Evolutionary conservation across 108 stramenopile genomes (phyloP).

Genomic region (Fragilariopsis cylindrus): DNA sequence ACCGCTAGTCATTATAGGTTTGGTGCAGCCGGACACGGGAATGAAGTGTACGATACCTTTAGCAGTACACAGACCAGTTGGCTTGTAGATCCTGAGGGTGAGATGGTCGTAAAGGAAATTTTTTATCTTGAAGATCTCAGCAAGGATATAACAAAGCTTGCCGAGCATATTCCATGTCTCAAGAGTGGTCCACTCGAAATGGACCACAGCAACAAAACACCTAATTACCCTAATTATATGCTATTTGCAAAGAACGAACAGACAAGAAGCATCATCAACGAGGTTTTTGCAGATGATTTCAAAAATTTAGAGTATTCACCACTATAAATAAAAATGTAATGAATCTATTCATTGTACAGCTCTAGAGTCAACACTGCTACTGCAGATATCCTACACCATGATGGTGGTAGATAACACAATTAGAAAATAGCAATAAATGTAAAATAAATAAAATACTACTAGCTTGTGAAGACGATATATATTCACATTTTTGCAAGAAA

Average conservation of each 20-base stretch:
- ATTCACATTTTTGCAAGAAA: too few relatives aligned
- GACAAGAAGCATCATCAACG: conserved; percentile 21
- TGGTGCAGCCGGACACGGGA: conserved; percentile 24
- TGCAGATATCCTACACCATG: too few relatives aligned
- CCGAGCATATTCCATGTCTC: conserved; percentile 18
- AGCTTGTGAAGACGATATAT: too few relatives aligned
- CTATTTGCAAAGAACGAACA: conserved; percentile 20
- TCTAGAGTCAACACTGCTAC: too few relatives aligned
- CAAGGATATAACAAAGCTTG: conserved; percentile 17
- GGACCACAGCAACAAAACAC: conserved; percentile 16
- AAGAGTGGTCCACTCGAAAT: conserved; percentile 13
- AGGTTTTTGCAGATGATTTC: conserved; percentile 25
- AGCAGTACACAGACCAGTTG: conserved; percentile 25
- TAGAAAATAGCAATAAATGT: too few relatives aligned
- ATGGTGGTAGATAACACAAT: too few relatives aligned
- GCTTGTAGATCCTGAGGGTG: conserved; percentile 22
- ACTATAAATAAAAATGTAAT: neutral
- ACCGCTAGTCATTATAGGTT: conserved; percentile 15
- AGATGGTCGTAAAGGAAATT: conserved; percentile 12
- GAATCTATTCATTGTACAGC: neutral
- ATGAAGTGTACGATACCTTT: conserved; percentile 20
- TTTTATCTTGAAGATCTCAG: conserved; percentile 15
- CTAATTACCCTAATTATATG: conserved; percentile 23
- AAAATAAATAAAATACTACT: too few relatives aligned
- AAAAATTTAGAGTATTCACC: conserved; percentile 20